Conservation (phyloP, 1,284 basidiomycete genomes). For the Trichosporon asahii region DNA sequence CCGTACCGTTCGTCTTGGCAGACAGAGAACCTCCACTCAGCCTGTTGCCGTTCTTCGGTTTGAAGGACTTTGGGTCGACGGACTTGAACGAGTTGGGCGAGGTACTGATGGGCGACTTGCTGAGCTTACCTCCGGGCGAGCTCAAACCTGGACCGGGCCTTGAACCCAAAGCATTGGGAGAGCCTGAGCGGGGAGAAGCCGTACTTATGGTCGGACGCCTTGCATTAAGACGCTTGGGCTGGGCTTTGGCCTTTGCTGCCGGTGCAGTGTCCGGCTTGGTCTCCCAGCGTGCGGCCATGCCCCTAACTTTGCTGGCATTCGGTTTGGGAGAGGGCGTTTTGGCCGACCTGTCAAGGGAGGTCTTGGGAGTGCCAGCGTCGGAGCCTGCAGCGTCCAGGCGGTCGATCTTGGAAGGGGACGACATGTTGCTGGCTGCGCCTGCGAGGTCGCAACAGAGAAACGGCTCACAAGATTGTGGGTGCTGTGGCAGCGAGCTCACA, state of each 20-base stretch:
- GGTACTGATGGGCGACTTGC: conserved; percentile 4
- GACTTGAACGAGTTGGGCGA: conserved; percentile 16
- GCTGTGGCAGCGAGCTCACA: background rate
- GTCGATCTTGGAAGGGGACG: background rate
- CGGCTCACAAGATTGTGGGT: background rate
- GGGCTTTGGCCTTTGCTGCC: background rate
- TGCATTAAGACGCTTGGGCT: conserved; percentile 8
- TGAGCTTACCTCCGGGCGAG: background rate
- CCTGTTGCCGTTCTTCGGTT: background rate
- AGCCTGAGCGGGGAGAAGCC: background rate
- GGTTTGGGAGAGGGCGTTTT: conserved; percentile 2
- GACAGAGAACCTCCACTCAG: conserved; percentile 2
- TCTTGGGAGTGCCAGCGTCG: background rate
- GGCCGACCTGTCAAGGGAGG: background rate
- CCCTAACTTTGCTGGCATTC: conserved; percentile 18
- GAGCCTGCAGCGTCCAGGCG: conserved; percentile 5
- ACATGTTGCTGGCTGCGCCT: background rate
- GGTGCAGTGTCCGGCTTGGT: conserved; percentile 14
- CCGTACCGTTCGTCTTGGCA: background rate
- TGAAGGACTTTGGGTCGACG: background rate
- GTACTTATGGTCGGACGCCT: conserved; percentile 8
- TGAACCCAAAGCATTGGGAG: background rate
- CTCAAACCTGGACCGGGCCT: background rate
- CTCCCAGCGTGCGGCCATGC: conserved; percentile 24
- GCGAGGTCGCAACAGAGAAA: background rate